Conservation (phyloP, 2,329 filamentous ascomycete genomes). For the Emmonsiellopsis sp. region DNA sequence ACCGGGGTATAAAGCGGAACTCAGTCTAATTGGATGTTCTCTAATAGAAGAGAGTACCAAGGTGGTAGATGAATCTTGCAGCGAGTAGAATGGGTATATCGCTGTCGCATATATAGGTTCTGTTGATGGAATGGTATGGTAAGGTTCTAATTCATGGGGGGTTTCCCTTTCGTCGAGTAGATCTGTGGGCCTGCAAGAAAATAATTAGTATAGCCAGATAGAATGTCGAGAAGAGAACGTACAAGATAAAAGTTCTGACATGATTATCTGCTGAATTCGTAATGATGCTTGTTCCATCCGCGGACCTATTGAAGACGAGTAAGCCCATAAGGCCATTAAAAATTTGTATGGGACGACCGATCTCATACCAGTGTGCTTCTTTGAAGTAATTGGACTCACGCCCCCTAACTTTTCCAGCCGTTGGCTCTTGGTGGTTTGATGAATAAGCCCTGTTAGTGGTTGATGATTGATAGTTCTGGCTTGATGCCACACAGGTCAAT, state of each 20-base stretch:
- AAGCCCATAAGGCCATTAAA: neutral
- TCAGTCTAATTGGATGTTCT: slow-evolving; percentile 47
- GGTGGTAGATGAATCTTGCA: slow-evolving; percentile 40
- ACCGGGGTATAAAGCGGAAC: slow-evolving; percentile 43
- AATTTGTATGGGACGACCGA: neutral
- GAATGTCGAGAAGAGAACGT: slow-evolving; percentile 13
- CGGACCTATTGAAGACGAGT: slow-evolving; percentile 26
- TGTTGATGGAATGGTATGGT: slow-evolving; percentile 35
- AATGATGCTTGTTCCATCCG: slow-evolving; percentile 50
- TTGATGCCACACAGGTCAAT: slow-evolving; percentile 9
- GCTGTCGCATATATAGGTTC: slow-evolving; percentile 46
- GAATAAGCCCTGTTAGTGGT: neutral
- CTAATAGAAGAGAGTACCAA: slow-evolving; percentile 43
- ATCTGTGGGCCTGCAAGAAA: slow-evolving; percentile 33
- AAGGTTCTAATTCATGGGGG: slow-evolving; percentile 34
- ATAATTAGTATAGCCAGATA: neutral
- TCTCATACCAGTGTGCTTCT: slow-evolving; percentile 34
- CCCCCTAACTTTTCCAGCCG: neutral
- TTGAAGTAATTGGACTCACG: slow-evolving; percentile 33
- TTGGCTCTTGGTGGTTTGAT: neutral
- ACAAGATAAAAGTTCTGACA: slow-evolving; percentile 47
- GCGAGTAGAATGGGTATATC: slow-evolving; percentile 45
- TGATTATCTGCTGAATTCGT: slow-evolving; percentile 43
- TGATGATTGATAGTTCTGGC: neutral
- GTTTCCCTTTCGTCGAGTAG: slow-evolving; percentile 32